Conservation (phyloP, 2,329 filamentous ascomycete genomes). For the Exophiala spinifera region DNA sequence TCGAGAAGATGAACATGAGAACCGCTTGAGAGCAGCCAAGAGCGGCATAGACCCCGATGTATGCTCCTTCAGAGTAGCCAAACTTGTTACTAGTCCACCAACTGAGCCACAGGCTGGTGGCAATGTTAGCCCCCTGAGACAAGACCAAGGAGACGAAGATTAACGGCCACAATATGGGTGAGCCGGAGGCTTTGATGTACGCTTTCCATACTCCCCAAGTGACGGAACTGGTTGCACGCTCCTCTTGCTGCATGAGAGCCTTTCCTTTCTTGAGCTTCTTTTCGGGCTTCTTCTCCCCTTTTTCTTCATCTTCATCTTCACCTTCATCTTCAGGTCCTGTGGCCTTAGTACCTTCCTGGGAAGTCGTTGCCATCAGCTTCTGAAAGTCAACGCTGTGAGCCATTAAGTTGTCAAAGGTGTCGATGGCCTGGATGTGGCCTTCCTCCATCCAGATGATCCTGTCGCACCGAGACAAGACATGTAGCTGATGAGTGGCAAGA, state of each 20-base stretch:
- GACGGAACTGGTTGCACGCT: conserved; percentile 69
- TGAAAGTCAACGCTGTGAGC: conserved; percentile 72
- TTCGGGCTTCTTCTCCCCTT: conserved; percentile 48
- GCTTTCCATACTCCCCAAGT: conserved; percentile 75
- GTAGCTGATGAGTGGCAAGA: conserved; percentile 90
- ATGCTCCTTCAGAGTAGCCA: conserved; percentile 61
- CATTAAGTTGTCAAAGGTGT: conserved; percentile 89
- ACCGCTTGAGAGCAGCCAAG: conserved; percentile 69
- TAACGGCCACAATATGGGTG: conserved; percentile 63
- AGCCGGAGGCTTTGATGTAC: conserved; percentile 73
- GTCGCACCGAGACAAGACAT: conserved; percentile 86
- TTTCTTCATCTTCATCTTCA: conserved; percentile 46
- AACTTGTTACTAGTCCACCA: conserved; percentile 88
- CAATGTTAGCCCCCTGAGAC: conserved; percentile 79
- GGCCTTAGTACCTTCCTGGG: conserved; percentile 56
- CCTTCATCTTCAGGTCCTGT: conserved; percentile 46
- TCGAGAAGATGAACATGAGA: conserved; percentile 76
- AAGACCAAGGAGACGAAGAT: conserved; percentile 64
- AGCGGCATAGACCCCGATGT: conserved; percentile 68
- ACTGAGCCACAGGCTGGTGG: conserved; percentile 86
- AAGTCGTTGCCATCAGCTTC: conserved; percentile 75
- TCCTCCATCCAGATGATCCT: conserved; percentile 91
- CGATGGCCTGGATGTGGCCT: conserved; percentile 77
- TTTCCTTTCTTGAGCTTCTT: conserved; percentile 49
- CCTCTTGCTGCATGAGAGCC: conserved; percentile 48